Evolutionary conservation across 306 rosid genomes (phyloP).

Genomic region (Castanospermum australe): DNA sequence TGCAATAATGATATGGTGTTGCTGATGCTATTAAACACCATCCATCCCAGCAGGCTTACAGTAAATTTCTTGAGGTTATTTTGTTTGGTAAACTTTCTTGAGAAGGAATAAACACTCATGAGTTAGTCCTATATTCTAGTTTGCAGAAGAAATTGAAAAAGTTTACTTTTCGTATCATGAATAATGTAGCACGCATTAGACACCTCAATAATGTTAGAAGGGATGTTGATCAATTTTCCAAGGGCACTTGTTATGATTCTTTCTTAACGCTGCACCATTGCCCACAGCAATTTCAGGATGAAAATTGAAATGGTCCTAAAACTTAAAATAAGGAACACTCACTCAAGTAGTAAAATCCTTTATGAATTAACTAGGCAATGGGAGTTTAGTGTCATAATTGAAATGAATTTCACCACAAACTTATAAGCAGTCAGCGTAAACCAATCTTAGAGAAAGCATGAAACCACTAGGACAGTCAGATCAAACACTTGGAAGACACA

Average conservation of each 20-base stretch:
- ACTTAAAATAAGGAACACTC: not conserved
- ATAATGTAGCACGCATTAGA: not conserved
- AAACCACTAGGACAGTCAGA: slow-evolving; percentile 7
- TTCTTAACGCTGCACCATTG: not conserved
- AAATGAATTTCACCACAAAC: not conserved
- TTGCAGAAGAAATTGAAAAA: not conserved
- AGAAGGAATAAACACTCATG: not conserved
- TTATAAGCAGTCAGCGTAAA: not conserved
- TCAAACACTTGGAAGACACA: slow-evolving; percentile 4
- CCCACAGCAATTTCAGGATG: not conserved
- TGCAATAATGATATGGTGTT: slow-evolving; percentile 8
- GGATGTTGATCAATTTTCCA: not conserved
- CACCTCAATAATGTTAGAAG: not conserved
- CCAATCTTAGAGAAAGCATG: not conserved
- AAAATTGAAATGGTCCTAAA: not conserved
- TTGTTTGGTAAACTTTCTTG: not conserved
- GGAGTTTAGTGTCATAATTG: not conserved
- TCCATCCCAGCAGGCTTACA: not conserved
- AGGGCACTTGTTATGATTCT: not conserved
- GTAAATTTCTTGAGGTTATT: not conserved
- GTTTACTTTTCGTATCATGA: not conserved
- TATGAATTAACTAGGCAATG: not conserved
- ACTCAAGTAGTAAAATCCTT: not conserved
- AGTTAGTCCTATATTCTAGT: not conserved
- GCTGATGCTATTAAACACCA: slow-evolving; percentile 6